Conservation (phyloP, 352 stramenopile species). For the Pythium dissotocum region DNA sequence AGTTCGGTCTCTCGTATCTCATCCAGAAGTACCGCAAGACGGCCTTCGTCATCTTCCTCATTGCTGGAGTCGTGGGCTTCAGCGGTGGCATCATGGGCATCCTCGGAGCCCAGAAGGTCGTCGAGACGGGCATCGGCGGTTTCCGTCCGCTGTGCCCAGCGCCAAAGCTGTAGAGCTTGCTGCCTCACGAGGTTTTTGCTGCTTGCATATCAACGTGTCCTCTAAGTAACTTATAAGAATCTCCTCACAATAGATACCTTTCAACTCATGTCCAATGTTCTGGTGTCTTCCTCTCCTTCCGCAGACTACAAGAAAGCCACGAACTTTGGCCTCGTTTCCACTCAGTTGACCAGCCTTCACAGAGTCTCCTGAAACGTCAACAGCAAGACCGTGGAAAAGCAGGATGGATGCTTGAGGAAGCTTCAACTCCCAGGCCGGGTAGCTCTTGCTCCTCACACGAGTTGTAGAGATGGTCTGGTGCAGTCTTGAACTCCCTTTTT, state of each 20-base stretch:
- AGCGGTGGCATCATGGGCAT: slow-evolving; percentile 77
- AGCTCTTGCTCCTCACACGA: no score
- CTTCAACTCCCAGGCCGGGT: no score
- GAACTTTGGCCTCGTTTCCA: no score
- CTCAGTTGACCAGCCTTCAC: no score
- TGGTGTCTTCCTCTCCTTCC: no score
- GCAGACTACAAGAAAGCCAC: neutral
- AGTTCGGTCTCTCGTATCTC: slow-evolving; percentile 91
- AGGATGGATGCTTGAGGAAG: no score
- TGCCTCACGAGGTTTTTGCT: neutral
- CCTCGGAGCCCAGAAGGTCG: slow-evolving; percentile 55
- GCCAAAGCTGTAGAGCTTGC: slow-evolving; percentile 7
- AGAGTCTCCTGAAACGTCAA: no score
- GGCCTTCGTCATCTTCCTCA: slow-evolving; percentile 78
- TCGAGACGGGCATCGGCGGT: slow-evolving; percentile 60
- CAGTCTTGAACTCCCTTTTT: no score
- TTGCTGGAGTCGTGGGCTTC: slow-evolving; percentile 69
- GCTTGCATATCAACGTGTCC: neutral
- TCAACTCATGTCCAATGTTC: neutral
- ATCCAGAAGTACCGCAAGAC: slow-evolving; percentile 91
- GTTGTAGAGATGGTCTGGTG: no score
- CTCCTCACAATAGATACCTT: neutral
- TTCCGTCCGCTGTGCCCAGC: slow-evolving; percentile 69
- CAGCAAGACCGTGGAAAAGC: no score
- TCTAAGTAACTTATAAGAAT: slow-evolving; percentile 14